Percentiles rank a stretch among this genome's conserved stretches.
Evolutionary conservation across 441 rosid genomes (phyloP).

Genomic region (Codiaeum variegatum): DNA sequence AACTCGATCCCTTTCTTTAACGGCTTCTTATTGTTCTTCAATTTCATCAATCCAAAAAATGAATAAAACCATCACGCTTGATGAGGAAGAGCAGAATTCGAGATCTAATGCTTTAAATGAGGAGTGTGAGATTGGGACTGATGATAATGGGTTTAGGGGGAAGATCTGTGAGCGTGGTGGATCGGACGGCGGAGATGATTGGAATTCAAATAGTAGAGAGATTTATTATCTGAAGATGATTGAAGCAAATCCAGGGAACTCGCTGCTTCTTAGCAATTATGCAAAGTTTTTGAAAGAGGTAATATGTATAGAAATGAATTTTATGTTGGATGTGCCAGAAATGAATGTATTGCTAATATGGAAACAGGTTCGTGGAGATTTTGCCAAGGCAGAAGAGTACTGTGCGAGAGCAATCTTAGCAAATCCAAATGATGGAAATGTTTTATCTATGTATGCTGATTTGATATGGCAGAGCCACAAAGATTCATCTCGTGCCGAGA

Average conservation of each 20-base stretch:
- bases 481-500: slow-evolving; percentile 66
- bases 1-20: slow-evolving; percentile 32
- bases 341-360: too few relatives aligned
- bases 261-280: slow-evolving; percentile 67
- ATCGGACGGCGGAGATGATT: slow-evolving; percentile 34
- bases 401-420: slow-evolving; percentile 68
- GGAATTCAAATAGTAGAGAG: slow-evolving; percentile 32
- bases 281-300: slow-evolving; percentile 83
- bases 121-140: slow-evolving; percentile 27
- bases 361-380: slow-evolving; percentile 58
- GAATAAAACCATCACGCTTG: slow-evolving; percentile 42
- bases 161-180: slow-evolving; percentile 32
- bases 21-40: slow-evolving; percentile 31
- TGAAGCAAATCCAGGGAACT: slow-evolving; percentile 67
- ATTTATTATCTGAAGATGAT: slow-evolving; percentile 68
- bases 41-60: slow-evolving; percentile 28
- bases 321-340: too few relatives aligned
- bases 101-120: slow-evolving; percentile 24
- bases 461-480: slow-evolving; percentile 66
- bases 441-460: slow-evolving; percentile 74
- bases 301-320: not conserved
- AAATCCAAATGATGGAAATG: slow-evolving; percentile 61
- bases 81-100: slow-evolving; percentile 29
- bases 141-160: slow-evolving; percentile 34
- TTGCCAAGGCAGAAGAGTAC: slow-evolving; percentile 68